Percentiles rank a stretch among this genome's conserved stretches.
Evolutionary conservation across 352 stramenopile species (phyloP).

Genomic region (Phytophthora tentaculata): DNA sequence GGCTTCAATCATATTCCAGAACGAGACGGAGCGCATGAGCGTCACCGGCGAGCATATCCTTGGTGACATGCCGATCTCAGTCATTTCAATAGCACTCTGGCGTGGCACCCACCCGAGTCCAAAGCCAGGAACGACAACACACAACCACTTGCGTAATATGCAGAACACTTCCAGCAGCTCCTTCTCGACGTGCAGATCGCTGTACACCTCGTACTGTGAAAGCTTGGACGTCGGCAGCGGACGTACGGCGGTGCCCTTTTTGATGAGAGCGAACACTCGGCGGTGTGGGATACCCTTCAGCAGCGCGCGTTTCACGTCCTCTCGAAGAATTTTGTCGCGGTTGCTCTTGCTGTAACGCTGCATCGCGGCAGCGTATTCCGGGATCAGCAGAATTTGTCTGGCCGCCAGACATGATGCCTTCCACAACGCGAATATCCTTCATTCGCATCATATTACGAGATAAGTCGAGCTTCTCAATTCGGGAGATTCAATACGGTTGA

Average conservation of each 20-base stretch:
- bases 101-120: slow-evolving; percentile 58
- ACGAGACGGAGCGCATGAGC: slow-evolving; percentile 49
- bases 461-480: slow-evolving; percentile 48
- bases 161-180: slow-evolving; percentile 64
- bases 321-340: slow-evolving; percentile 53
- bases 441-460: slow-evolving; percentile 65
- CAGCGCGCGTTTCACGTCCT: slow-evolving; percentile 56
- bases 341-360: slow-evolving; percentile 60
- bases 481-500: slow-evolving; percentile 54
- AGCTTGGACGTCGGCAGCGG: slow-evolving; percentile 53
- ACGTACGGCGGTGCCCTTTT: slow-evolving; percentile 50
- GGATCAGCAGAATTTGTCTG: slow-evolving; percentile 56
- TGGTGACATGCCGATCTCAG: slow-evolving; percentile 56
- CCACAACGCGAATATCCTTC: slow-evolving; percentile 57
- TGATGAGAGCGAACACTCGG: slow-evolving; percentile 54
- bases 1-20: slow-evolving; percentile 64
- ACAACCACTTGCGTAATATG: slow-evolving; percentile 60
- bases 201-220: slow-evolving; percentile 49
- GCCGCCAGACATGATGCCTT: slow-evolving; percentile 59
- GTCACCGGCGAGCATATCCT: slow-evolving; percentile 53
- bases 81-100: slow-evolving; percentile 54
- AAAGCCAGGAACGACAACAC: slow-evolving; percentile 62
- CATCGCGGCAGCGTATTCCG: slow-evolving; percentile 50
- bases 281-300: slow-evolving; percentile 57
- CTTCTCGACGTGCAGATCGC: slow-evolving; percentile 46